Conservation (phyloP, 176 grass and related monocot species). For the bread wheat (Triticum aestivum) region IWGSC_CS_RefSeq_v2.1 NC_057810.1:714715023-714715522, state of each 20-base stretch:
- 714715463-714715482: conserved; percentile 64
- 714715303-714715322: conserved; percentile 74
- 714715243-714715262: not conserved
- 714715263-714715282: not conserved
- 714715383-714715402: no score
- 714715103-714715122: not conserved
- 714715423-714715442: not conserved
- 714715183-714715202: no score
- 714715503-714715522: conserved; percentile 90
- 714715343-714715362: conserved; percentile 95
- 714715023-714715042: no score
- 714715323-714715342: conserved; percentile 94
- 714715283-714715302: conserved; percentile 92
- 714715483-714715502: conserved; percentile 80
- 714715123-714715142: not conserved
- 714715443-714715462: conserved; percentile 89
- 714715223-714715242: not conserved
- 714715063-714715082: no score
- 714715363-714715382: no score
- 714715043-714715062: no score
- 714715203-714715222: not conserved
- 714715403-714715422: not conserved
- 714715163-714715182: not conserved
- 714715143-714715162: not conserved
- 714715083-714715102: not conserved